A percentile compares a stretch with the other conserved stretches of the same genome.
Evolutionary conservation across 73 alveolate species (phyloP).

Genomic region (Stentor coeruleus): DNA sequence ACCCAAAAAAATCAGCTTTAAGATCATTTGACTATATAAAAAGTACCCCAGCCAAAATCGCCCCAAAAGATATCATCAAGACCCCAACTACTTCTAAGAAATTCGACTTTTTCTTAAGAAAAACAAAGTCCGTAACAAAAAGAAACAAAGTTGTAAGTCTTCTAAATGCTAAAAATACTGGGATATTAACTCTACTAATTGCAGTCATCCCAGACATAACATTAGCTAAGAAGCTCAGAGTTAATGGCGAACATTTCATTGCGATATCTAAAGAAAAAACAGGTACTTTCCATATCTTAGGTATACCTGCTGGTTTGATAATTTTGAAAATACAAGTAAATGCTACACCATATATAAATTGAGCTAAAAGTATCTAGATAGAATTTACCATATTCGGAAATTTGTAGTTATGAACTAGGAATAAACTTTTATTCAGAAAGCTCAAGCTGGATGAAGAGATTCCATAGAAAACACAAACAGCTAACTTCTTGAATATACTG

Average conservation of each 20-base stretch:
- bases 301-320: not conserved
- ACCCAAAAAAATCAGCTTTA: constrained; percentile 7
- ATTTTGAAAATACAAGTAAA: not conserved
- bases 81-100: not conserved
- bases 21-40: constrained; percentile 10
- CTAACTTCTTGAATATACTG: not conserved
- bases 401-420: not conserved
- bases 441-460: constrained; percentile 3
- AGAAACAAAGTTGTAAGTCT: constrained; percentile 1
- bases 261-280: not conserved
- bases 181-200: constrained; percentile 11
- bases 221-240: not conserved
- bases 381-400: not conserved
- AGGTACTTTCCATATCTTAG: constrained; percentile 19
- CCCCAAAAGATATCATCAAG: constrained; percentile 4
- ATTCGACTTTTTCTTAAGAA: not conserved
- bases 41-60: not conserved
- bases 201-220: constrained; percentile 18
- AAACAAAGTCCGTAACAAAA: not conserved
- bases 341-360: not conserved
- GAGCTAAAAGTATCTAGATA: constrained; percentile 5
- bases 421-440: constrained; percentile 3
- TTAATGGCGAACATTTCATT: not conserved
- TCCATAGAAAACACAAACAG: constrained; percentile 19
- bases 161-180: constrained; percentile 30